Percentiles rank a stretch among this genome's conserved stretches.
These are phyloP conservation scores for Lojkania enalia DNA, from an alignment of 2,329 filamentous ascomycete species.

Conservation along the genomic window DNA sequence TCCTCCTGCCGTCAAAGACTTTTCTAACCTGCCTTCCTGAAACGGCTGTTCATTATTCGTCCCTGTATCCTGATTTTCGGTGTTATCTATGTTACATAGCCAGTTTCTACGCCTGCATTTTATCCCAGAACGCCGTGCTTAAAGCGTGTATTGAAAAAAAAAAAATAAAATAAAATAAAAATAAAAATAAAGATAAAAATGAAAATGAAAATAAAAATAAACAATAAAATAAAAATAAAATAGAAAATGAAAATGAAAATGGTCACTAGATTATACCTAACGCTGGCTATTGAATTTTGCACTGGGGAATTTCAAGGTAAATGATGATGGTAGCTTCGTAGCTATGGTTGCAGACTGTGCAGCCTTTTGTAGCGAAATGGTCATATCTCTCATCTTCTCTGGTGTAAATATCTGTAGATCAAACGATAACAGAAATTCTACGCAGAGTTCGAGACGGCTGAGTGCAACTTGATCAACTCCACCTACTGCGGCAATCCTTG, in stretches of 20 bases:
- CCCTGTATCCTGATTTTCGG: no score
- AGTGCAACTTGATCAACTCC: slow-evolving; percentile 83
- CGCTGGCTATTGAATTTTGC: slow-evolving; percentile 23
- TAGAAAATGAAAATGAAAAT: no score
- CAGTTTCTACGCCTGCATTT: no score
- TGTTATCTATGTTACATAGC: no score
- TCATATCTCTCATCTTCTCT: slow-evolving; percentile 40
- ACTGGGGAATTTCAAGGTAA: slow-evolving; percentile 35
- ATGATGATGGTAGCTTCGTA: slow-evolving; percentile 37
- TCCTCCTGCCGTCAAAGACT: no score
- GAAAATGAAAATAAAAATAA: neutral
- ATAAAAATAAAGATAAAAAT: neutral
- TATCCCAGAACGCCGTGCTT: neutral
- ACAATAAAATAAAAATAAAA: neutral
- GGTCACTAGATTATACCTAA: no score
- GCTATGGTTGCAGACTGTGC: slow-evolving; percentile 42
- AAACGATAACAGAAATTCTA: slow-evolving; percentile 52
- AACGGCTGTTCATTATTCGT: no score
- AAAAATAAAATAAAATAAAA: neutral
- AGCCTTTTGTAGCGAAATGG: slow-evolving; percentile 43
- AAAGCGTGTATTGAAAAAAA: no score
- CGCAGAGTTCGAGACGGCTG: slow-evolving; percentile 79
- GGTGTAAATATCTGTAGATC: slow-evolving; percentile 45
- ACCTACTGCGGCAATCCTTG: slow-evolving; percentile 81
- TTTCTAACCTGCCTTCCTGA: no score